phyloP scores from a whole-genome alignment of 2,329 filamentous ascomycete genomes.

The Trichoderma cornu-damae region DNA sequence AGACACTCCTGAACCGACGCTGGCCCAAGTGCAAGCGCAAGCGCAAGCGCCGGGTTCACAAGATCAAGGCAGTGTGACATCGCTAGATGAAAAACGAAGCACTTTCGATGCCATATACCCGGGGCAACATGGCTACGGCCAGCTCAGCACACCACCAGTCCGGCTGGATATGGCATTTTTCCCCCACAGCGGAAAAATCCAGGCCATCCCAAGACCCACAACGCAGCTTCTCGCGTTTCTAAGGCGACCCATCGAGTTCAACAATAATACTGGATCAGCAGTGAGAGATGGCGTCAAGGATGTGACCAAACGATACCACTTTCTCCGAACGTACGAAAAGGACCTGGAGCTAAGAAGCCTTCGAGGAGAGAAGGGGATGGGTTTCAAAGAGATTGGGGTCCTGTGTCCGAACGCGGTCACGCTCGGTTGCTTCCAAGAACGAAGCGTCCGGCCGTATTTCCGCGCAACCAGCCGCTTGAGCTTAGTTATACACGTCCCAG shows the following conservation, averaged over 20 bases:
- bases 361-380: slow-evolving; percentile 22
- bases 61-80: not conserved
- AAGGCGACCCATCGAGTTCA: slow-evolving; percentile 19
- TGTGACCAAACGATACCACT: slow-evolving; percentile 26
- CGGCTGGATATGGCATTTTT: slow-evolving; percentile 34
- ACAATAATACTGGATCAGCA: not conserved
- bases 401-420: slow-evolving; percentile 31
- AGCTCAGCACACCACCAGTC: not conserved
- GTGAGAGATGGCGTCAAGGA: not conserved
- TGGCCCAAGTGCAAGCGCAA: not conserved
- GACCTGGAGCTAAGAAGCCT: slow-evolving; percentile 45
- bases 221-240: slow-evolving; percentile 24
- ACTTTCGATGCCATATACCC: not conserved
- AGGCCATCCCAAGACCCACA: slow-evolving; percentile 19
- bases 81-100: not conserved
- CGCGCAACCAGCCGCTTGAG: slow-evolving; percentile 43
- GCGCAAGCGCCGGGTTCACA: not conserved
- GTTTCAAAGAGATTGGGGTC: slow-evolving; percentile 28
- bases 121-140: not conserved
- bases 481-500: slow-evolving; percentile 60
- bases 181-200: slow-evolving; percentile 30
- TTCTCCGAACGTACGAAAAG: slow-evolving; percentile 47
- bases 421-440: slow-evolving; percentile 25
- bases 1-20: not conserved
- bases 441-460: slow-evolving; percentile 27